Evolutionary conservation across 1,284 basidiomycete species (phyloP), one percentile per base, ranked within the genome.

Genomic region (Malassezia dermatis): DNA sequence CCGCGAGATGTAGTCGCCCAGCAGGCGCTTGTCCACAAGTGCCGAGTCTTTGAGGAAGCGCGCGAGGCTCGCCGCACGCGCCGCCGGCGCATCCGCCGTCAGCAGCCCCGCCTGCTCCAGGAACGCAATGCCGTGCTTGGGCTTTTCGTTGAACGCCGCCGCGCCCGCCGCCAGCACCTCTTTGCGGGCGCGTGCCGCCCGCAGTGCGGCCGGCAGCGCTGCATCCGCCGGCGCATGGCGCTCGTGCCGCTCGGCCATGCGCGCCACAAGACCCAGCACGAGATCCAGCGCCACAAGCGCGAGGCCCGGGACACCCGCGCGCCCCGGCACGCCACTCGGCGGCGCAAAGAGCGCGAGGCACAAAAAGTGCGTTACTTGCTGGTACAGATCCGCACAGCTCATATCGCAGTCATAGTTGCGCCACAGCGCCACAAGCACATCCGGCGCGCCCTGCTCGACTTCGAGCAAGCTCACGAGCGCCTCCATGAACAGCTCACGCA

Each of bases 351-450:
- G 63, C 44, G 67, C 70, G 24, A 77, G 69, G 48, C 73, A 88
- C 60, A 95, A 78, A 76, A 96, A 96, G 19, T 85, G 84, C 53
- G 94, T 79, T n/a, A 96, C 76, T 8, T 87, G 80, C 73, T 96
- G 90, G 67, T 93, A 95, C 56, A 98, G 77, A 73, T 98, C 91
- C 77, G 96, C 91, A 75, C 88, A 91, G 69, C 96, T 91, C 60
- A 87, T 84, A 67, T 95, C 88, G 73, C 90, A 96, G 75, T 99
- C 94, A 75, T 94, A 98, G 75, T 98, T 98, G 56, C 84, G 81
- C 78, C 89, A 99, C 10, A 96, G 79, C 70, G 95, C 89, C 42
- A 94, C 88, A 85, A 95, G 89, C 76, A 93, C 91, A 67, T 85
- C 86, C 10, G 28, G 19, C 32, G 19, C 45, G 58, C 27, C 58